Base-by-base conservation (phyloP, 306 rosid species). In the Dicorynia guianensis region DNA sequence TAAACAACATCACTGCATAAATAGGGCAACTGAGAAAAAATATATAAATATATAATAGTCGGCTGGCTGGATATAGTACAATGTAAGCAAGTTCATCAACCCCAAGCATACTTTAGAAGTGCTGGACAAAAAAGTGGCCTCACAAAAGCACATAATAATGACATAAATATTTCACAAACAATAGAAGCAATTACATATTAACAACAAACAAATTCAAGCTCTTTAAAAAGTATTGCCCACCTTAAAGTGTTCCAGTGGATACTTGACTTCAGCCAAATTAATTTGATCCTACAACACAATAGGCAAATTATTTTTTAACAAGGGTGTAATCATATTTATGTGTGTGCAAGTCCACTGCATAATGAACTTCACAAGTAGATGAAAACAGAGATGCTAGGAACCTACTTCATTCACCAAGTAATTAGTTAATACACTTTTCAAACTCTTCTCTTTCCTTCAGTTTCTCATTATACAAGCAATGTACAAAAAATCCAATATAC, bases 241-340 rank as follows among this genome's bases (percentile, higher is more conserved):
- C 96, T 92, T 92, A 73, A 87, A 95, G 81, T 90, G 91, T 50
- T 83, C 92, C 86, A 92, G 39, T 20, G 97, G 93, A 76, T 89
- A 55, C 84, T 90, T 92, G 83, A 85, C 85, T 52, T 95, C 97
- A 77, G 89, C 90, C 91, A 89, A 76, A 86, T 86, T 90, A 67
- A 95, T 84, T 90, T 95, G 97, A 87, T 84, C 98, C 97, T 94
- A 68, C 89, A 89, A 65, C 44, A 73, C 59, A 77, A 78, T 35
- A 53, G 78, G 71, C 50, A 69, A 66, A 58, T 74, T 55, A 64
- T 74, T 63, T 25, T 64, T 36, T 59, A 71, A 53, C 66, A 78
- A 34, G 57, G 35, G 18, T 48, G 63, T 59, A 69, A 46, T 36
- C 54, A 43, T 47, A 59, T 57, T 36, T 60, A 43, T 55, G 53